A percentile compares a stretch with the other conserved stretches of the same genome.
phyloP scores from a whole-genome alignment of 305 asterid genomes.

The Fraxinus sp. region DNA sequence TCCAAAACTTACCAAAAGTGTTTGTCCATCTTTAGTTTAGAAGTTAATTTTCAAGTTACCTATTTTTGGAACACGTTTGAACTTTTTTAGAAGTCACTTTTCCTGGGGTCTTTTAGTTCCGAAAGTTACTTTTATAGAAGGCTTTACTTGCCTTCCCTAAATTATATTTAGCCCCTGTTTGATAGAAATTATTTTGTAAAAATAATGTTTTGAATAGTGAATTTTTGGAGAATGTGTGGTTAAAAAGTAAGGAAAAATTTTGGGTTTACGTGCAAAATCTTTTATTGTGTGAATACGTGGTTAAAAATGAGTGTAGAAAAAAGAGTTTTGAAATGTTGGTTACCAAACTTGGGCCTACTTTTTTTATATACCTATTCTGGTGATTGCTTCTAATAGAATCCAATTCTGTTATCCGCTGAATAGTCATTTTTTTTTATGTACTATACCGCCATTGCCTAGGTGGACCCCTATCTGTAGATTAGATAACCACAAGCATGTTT shows the following conservation, averaged over 20 bases:
- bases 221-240: background rate
- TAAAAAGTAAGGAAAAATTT: background rate
- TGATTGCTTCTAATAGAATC: conserved; percentile 9
- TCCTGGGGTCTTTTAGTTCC: background rate
- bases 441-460: background rate
- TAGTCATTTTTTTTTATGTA: background rate
- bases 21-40: background rate
- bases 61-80: background rate
- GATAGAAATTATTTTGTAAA: background rate
- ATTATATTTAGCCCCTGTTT: background rate
- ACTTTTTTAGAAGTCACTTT: background rate
- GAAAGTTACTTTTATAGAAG: background rate
- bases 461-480: background rate
- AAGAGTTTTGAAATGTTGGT: background rate
- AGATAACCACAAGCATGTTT: background rate
- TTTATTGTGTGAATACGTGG: background rate
- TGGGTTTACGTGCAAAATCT: background rate
- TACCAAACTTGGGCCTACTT: background rate
- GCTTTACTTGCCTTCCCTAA: background rate
- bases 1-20: background rate
- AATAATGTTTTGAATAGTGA: background rate
- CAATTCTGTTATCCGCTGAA: background rate
- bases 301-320: background rate
- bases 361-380: background rate
- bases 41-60: background rate